These are phyloP conservation scores for Talaromyces wortmannii DNA, from an alignment of 495 filamentous ascomycete species.

Conservation along the genomic window DNA sequence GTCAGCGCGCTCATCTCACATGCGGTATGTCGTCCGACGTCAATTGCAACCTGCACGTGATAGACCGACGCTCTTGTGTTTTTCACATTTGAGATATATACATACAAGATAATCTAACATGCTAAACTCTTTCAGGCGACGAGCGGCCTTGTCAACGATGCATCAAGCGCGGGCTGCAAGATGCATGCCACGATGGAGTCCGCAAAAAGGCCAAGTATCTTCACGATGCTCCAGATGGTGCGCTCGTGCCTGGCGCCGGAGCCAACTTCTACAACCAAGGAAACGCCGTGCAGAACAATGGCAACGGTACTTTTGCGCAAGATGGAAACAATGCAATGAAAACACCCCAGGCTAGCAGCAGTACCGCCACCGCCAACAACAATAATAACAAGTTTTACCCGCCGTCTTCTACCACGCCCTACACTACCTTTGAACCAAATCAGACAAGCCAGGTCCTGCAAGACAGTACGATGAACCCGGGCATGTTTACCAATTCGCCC, in stretches of 20 bases:
- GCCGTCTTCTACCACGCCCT: slow-evolving; percentile 4
- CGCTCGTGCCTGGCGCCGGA: slow-evolving; percentile 53
- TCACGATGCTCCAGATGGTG: slow-evolving; percentile 85
- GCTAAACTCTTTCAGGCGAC: slow-evolving; percentile 47
- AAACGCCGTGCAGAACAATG: slow-evolving; percentile 9
- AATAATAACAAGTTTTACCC: slow-evolving; percentile 28
- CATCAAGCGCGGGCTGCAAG: slow-evolving; percentile 84
- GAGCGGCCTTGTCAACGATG: slow-evolving; percentile 91
- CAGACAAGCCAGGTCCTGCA: slow-evolving; percentile 36
- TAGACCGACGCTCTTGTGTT: too few relatives aligned
- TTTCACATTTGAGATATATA: too few relatives aligned
- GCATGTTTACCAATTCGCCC: slow-evolving; percentile 53
- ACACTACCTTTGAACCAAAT: slow-evolving; percentile 33
- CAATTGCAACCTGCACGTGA: not conserved
- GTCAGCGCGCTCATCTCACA: slow-evolving; percentile 94
- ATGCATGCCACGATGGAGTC: slow-evolving; percentile 89
- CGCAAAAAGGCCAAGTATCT: slow-evolving; percentile 99
- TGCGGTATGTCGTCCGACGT: slow-evolving; percentile 66
- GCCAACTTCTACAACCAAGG: slow-evolving; percentile 37
- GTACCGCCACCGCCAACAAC: slow-evolving; percentile 21
- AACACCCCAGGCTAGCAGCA: slow-evolving; percentile 14
- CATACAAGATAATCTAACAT: not conserved
- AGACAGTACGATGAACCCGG: slow-evolving; percentile 27
- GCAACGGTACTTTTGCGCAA: slow-evolving; percentile 22
- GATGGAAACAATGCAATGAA: slow-evolving; percentile 23